Base-by-base conservation (phyloP, 2,329 filamentous ascomycete species). In the Sphaerulina vaccinii region DNA sequence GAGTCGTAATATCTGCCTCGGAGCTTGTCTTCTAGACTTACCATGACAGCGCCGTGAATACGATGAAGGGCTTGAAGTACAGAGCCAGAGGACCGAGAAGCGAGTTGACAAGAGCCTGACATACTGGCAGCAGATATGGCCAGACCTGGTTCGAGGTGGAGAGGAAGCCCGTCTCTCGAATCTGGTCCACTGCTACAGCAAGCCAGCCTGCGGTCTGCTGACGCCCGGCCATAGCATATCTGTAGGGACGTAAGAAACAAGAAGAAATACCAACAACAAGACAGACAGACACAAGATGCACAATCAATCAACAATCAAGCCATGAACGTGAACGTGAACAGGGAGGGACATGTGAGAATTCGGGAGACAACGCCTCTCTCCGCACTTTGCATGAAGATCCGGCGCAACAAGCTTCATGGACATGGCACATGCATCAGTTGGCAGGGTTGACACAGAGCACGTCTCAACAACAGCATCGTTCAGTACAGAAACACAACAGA, bases 21-120 rank as follows among this genome's bases (percentile, higher is more conserved):
- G 11, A 18, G 27, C 15, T 33, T 21, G 23, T 18, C 8, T 8
- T n/a, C 10, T 15, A 27, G 55, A 36, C 45, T 8, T 54, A 61
- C 59, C 55, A 60, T 46, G 55, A 54, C 50, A 60, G 45, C 18
- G 58, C 58, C 24, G 58, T 40, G 18, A 60, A 54, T 16, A 60
- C 56, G 22, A 60, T 41, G 46, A 57, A 39, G 6, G 58, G 56
- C 54, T 58, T 60, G 54, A 58, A 60, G 43, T 58, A 60, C 32
- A 60, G 43, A 22, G 58, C 58, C 16, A 56, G 46, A 11, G 58
- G 58, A 8, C 56, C 22, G 11, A 51, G 51, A 23, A 57, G 37
- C 1, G 55, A 43, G 40, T 43, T 43, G 40, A 43, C 22, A 16
- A 46, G 29, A 13, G 43, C 15, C 18, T 46, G 43, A 22, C 18